Percentiles rank a stretch among this genome's conserved stretches.
Evolutionary conservation across 2,329 filamentous ascomycete genomes (phyloP).

Genomic region (Trichoderma cornu-damae): DNA sequence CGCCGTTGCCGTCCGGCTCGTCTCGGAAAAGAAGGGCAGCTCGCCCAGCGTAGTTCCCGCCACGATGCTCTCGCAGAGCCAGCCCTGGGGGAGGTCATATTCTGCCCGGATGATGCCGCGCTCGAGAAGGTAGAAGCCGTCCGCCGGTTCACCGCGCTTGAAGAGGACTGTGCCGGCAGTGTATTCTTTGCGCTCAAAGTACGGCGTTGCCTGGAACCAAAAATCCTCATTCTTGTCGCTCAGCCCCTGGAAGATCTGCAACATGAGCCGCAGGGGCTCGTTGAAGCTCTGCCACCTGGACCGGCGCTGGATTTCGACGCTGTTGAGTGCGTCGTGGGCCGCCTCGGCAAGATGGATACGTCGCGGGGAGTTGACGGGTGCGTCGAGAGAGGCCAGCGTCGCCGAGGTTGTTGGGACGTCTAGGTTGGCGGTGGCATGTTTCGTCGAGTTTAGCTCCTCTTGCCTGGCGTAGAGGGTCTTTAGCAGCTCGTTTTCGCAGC

Average conservation of each 20-base stretch:
- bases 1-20: conserved; percentile 78
- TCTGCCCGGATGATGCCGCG: conserved; percentile 83
- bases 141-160: conserved; percentile 66
- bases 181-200: conserved; percentile 67
- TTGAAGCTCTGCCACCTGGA: conserved; percentile 80
- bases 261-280: conserved; percentile 82
- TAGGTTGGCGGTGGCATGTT: conserved; percentile 41
- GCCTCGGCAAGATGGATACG: conserved; percentile 71
- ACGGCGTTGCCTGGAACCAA: conserved; percentile 76
- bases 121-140: conserved; percentile 87
- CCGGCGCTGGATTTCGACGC: conserved; percentile 54
- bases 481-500: conserved; percentile 89
- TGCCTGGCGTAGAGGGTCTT: conserved; percentile 71
- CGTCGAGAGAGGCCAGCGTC: conserved; percentile 33
- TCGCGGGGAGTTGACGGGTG: conserved; percentile 70
- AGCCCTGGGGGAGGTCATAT: conserved; percentile 85
- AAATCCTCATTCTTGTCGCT: conserved; percentile 88
- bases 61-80: conserved; percentile 84
- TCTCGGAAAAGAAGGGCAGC: conserved; percentile 92
- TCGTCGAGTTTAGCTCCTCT: conserved; percentile 50
- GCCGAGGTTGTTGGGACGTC: conserved; percentile 42
- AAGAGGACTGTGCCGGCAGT: conserved; percentile 69
- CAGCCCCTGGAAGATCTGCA: conserved; percentile 91
- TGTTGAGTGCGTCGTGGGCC: conserved; percentile 68
- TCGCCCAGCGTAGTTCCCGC: conserved; percentile 94